A percentile compares a stretch with the other conserved stretches of the same genome.
Conservation (phyloP, 1,284 basidiomycete genomes). For the Cutaneotrichosporon dermatis region DNA sequence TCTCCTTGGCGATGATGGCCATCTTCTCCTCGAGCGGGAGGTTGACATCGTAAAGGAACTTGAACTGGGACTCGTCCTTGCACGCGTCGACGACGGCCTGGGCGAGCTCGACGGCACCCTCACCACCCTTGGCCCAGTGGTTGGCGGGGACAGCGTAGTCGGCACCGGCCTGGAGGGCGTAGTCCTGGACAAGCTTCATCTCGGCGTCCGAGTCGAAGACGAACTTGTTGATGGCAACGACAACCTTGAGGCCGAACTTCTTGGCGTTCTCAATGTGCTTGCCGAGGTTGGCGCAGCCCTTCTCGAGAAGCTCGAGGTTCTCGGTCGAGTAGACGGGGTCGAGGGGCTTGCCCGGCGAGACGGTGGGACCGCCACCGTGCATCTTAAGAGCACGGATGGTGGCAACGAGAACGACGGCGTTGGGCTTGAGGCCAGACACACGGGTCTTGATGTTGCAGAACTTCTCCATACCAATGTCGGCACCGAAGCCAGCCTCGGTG, state of each 20-base stretch:
- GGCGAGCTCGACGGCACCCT: conserved; percentile 78
- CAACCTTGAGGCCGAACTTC: conserved; percentile 95
- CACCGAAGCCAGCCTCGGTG: conserved; percentile 97
- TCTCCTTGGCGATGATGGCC: conserved; percentile 74
- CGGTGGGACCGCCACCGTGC: conserved; percentile 97
- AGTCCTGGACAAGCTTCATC: conserved; percentile 74
- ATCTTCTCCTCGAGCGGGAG: conserved; percentile 85
- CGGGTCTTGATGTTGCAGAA: conserved; percentile 99
- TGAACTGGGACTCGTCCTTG: conserved; percentile 76
- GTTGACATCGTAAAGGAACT: conserved; percentile 84
- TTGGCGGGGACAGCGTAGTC: conserved; percentile 93
- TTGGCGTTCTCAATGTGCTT: conserved; percentile 93
- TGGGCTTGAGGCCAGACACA: conserved; percentile 83
- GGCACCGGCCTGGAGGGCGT: conserved; percentile 79
- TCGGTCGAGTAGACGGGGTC: conserved; percentile 92
- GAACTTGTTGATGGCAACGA: conserved; percentile 94
- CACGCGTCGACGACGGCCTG: conserved; percentile 80
- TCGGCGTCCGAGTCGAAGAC: conserved; percentile 90
- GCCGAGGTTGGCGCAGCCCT: conserved; percentile 87
- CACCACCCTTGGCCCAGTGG: conserved; percentile 94
- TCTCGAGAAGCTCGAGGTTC: conserved; percentile 82
- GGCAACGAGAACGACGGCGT: conserved; percentile 92
- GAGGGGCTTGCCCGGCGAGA: conserved; percentile 91
- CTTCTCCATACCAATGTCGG: conserved; percentile 99
- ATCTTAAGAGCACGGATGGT: conserved; percentile 98